phyloP scores from a whole-genome alignment of 176 grass and related monocot genomes.

The Calamus simplicifolius region DNA sequence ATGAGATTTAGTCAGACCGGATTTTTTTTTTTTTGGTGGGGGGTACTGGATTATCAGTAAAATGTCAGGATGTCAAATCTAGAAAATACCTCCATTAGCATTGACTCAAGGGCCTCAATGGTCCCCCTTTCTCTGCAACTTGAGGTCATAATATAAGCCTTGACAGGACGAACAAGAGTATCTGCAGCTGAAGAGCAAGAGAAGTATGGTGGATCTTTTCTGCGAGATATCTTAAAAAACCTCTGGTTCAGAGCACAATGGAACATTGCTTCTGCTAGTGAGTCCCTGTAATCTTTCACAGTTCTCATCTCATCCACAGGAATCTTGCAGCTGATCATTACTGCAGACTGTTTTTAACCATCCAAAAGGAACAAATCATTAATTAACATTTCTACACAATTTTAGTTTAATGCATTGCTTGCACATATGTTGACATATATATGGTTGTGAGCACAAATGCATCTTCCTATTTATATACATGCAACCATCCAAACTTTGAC shows the following conservation, averaged over 20 bases:
- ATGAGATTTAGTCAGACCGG: slow-evolving; percentile 11
- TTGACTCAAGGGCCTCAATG: slow-evolving; percentile 83
- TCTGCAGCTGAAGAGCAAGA: slow-evolving; percentile 94
- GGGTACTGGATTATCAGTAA: no score
- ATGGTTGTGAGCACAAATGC: no score
- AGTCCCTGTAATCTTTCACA: slow-evolving; percentile 87
- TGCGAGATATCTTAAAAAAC: slow-evolving; percentile 92
- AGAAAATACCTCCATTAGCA: slow-evolving; percentile 87
- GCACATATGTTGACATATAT: no score
- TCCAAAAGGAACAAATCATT: slow-evolving; percentile 17
- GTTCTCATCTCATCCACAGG: slow-evolving; percentile 72
- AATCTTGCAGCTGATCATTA: slow-evolving; percentile 96
- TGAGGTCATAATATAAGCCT: slow-evolving; percentile 97
- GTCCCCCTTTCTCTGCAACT: slow-evolving; percentile 92
- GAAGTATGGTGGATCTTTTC: slow-evolving; percentile 82
- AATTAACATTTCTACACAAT: no score
- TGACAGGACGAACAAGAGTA: slow-evolving; percentile 71
- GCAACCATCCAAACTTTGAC: no score
- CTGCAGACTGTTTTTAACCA: slow-evolving; percentile 71
- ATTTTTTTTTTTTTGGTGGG: no score
- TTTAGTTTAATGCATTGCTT: no score
- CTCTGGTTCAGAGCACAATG: slow-evolving; percentile 96
- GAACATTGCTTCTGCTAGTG: slow-evolving; percentile 89
- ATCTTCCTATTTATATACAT: no score
- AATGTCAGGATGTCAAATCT: slow-evolving; percentile 24